Base-by-base conservation (phyloP, 257 asterid genomes). In the Solanum lignicaule region DNA sequence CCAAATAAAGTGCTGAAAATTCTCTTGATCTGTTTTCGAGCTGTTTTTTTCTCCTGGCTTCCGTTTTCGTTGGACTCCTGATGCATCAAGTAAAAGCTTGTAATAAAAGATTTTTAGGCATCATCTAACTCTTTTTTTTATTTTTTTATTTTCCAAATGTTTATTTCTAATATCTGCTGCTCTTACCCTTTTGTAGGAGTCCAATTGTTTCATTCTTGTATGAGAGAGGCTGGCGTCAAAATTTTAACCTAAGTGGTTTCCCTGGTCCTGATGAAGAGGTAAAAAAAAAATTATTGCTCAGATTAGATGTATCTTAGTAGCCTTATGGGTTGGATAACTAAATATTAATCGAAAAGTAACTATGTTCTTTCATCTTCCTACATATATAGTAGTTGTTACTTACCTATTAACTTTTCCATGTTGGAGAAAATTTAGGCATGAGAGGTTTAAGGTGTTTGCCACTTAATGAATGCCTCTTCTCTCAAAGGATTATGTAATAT, bases 141-240 rank as follows among this genome's bases (percentile, higher is more conserved):
- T n/a, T 23, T 27, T 0, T 29, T 46, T 14, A 81, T 58, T 3
- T 58, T 48, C n/a, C 21, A 36, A 5, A 31, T 87, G 23, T 81
- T 92, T 36, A 62, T 86, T 71, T 87, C 88, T 91, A 88, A 88
- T 87, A 1, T 60, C 83, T 89, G 85, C 31, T 85, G 35, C 43
- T 85, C 35, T 52, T 23, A 10, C 88, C 55, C 33, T 86, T 90
- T 86, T 21, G 31, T 91, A 97, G 99, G 99, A 97, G 99, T 87
- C 99, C 99, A 65, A 85, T 97, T 84, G 96, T 97, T 89, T 97
- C 99, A 36, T 97, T 92, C 89, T 92, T 94, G 87, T 97, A 97
- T 82, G 99, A 96, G 95, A 96, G 99, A 88, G 99, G 99, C 82
- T 97, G 99, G 99, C 99, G 98, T 86, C 99, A 97, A 90, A 93